Evolutionary conservation across 176 grass and related monocot genomes (phyloP).

Genomic region (Tuctoria greenei): DNA sequence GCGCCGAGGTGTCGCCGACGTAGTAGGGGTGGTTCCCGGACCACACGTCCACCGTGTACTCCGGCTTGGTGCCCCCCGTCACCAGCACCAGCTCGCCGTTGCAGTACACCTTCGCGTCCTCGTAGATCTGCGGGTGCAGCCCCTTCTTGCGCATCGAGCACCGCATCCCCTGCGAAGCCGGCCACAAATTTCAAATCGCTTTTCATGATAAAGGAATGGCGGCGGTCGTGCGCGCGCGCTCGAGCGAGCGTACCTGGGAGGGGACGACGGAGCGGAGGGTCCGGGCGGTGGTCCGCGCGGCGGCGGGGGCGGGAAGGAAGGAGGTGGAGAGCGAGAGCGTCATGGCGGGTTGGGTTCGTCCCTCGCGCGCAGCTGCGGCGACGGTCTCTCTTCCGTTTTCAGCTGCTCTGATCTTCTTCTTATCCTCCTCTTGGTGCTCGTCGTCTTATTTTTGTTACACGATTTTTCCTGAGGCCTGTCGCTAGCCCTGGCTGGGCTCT

Average conservation of each 20-base stretch:
- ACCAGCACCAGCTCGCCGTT: slow-evolving; percentile 92
- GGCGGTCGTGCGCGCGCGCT: neutral
- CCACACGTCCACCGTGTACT: slow-evolving; percentile 92
- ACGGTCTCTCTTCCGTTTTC: neutral
- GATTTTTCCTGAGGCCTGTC: neutral
- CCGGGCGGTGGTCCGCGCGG: slow-evolving; percentile 14
- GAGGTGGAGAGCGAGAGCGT: slow-evolving; percentile 66
- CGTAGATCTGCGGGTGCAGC: slow-evolving; percentile 80
- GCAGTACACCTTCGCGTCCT: slow-evolving; percentile 95
- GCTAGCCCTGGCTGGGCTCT: neutral
- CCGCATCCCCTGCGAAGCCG: slow-evolving; percentile 43
- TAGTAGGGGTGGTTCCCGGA: slow-evolving; percentile 98
- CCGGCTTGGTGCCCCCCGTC: slow-evolving; percentile 77
- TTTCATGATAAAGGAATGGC: neutral
- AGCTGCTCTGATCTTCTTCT: slow-evolving; percentile 6
- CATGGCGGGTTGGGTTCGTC: slow-evolving; percentile 45
- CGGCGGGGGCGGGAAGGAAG: slow-evolving; percentile 53
- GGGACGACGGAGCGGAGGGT: slow-evolving; percentile 49
- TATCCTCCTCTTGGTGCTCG: slow-evolving; percentile 16
- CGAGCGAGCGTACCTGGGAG: slow-evolving; percentile 29
- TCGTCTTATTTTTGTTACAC: neutral
- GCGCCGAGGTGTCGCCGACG: slow-evolving; percentile 74
- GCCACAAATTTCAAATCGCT: neutral
- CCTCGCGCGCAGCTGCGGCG: slow-evolving; percentile 6
- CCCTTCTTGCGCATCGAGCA: slow-evolving; percentile 91